Conservation (phyloP, 2,329 filamentous ascomycete species). For the Zarea fungicola region DNA sequence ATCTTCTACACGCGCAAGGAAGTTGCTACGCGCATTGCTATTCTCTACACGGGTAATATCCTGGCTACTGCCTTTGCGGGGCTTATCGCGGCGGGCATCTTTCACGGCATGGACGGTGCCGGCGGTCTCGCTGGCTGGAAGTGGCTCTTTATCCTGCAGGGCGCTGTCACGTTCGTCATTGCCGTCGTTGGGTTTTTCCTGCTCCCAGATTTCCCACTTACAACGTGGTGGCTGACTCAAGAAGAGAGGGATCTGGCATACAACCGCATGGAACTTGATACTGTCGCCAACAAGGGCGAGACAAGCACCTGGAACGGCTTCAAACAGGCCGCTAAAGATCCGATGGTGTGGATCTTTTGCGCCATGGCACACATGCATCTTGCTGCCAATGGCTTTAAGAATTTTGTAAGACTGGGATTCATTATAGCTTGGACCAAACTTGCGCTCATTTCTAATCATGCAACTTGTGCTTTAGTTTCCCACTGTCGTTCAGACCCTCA, state of each 20-base stretch:
- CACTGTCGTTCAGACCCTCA: constrained; percentile 41
- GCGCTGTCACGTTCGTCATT: constrained; percentile 31
- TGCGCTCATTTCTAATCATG: not conserved
- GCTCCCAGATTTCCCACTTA: constrained; percentile 32
- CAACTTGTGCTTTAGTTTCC: constrained; percentile 23
- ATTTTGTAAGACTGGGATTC: constrained; percentile 22
- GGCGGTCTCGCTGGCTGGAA: constrained; percentile 56
- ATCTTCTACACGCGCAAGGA: constrained; percentile 61
- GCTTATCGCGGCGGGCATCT: constrained; percentile 56
- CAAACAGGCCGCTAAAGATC: constrained; percentile 34
- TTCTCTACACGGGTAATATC: constrained; percentile 55
- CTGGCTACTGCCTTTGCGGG: constrained; percentile 65
- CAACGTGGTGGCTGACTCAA: constrained; percentile 36
- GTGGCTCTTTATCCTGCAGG: constrained; percentile 63
- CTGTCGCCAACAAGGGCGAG: constrained; percentile 20
- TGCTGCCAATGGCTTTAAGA: constrained; percentile 41
- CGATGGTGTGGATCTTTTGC: constrained; percentile 40
- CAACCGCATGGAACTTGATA: constrained; percentile 27
- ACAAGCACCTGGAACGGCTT: constrained; percentile 21
- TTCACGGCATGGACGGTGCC: constrained; percentile 31
- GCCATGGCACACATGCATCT: constrained; percentile 47
- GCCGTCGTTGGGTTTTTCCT: constrained; percentile 19
- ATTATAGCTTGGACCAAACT: not conserved
- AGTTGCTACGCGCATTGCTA: constrained; percentile 55
- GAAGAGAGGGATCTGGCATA: constrained; percentile 36